These are phyloP conservation scores for Fusarium protoensiforme DNA, from an alignment of 2,329 filamentous ascomycete species.

Conservation along the genomic window DNA sequence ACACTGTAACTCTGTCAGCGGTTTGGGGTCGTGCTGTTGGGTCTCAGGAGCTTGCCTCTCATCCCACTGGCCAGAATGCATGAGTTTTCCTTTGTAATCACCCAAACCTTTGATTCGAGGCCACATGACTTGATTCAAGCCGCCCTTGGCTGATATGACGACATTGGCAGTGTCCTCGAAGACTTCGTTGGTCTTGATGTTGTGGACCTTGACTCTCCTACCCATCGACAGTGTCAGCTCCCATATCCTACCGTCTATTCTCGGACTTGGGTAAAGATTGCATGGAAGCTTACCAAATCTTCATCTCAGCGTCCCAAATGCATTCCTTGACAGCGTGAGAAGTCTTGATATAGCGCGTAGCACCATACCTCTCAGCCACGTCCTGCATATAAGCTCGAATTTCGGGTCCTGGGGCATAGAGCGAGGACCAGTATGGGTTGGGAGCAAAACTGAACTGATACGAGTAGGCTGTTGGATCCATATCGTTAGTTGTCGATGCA, in stretches of 20 bases:
- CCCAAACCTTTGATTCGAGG: neutral
- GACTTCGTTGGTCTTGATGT: neutral
- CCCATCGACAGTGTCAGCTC: neutral
- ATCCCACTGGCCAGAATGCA: slow-evolving; percentile 16
- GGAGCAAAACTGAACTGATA: slow-evolving; percentile 21
- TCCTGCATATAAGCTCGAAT: slow-evolving; percentile 20
- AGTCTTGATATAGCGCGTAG: slow-evolving; percentile 11
- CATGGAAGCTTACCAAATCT: slow-evolving; percentile 3
- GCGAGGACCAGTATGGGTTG: slow-evolving; percentile 14
- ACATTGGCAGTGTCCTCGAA: slow-evolving; percentile 6
- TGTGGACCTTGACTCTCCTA: neutral
- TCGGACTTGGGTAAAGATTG: neutral
- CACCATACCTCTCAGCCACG: slow-evolving; percentile 13
- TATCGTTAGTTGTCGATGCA: neutral
- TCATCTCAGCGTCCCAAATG: neutral
- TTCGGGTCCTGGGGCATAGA: slow-evolving; percentile 16
- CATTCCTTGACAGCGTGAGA: slow-evolving; percentile 1
- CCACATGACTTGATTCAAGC: slow-evolving; percentile 6
- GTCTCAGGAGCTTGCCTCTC: neutral
- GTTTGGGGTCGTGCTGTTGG: neutral
- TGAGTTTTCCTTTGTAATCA: neutral
- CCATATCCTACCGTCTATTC: no score
- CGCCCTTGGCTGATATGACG: slow-evolving; percentile 3
- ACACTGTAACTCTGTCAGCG: neutral
- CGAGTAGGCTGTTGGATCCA: neutral